Evolutionary conservation across 768 basidiomycete genomes (phyloP).

Genomic region (Pleurotus citrinopileatus): DNA sequence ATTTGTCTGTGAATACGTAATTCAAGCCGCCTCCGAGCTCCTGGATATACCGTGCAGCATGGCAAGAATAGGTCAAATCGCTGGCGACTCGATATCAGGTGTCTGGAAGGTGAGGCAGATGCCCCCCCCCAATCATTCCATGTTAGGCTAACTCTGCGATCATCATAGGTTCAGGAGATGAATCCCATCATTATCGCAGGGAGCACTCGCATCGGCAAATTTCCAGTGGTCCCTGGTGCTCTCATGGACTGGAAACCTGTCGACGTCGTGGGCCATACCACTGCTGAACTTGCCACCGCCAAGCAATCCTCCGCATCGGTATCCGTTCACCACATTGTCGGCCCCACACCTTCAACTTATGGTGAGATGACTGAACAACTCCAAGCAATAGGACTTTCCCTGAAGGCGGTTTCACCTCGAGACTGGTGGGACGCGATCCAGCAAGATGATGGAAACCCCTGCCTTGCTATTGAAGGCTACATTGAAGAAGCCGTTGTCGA

Average conservation of each 20-base stretch:
- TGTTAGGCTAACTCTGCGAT: not conserved
- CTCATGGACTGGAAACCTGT: constrained; percentile 13
- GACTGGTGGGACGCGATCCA: constrained; percentile 13
- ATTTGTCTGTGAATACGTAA: constrained; percentile 12
- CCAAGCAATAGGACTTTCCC: not conserved
- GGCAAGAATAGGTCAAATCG: constrained; percentile 13
- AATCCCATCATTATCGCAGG: constrained; percentile 15
- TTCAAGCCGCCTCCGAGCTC: constrained; percentile 11
- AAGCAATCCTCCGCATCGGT: not conserved
- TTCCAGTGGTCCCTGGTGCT: not conserved
- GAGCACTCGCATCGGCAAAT: constrained; percentile 12
- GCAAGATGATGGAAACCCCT: constrained; percentile 12
- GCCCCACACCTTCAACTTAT: not conserved
- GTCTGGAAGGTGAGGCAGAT: constrained; percentile 13
- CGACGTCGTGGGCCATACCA: constrained; percentile 9
- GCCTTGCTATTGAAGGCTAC: constrained; percentile 11
- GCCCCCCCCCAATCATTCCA: not conserved
- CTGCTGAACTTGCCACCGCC: constrained; percentile 11
- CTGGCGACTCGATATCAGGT: constrained; percentile 9
- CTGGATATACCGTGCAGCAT: constrained; percentile 13
- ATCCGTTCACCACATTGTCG: constrained; percentile 9
- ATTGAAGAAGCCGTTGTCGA: constrained; percentile 14
- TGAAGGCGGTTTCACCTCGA: not conserved
- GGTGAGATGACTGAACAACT: constrained; percentile 2
- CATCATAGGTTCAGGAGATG: constrained; percentile 13